phyloP scores from a whole-genome alignment of 202 grass and related monocot species.

The Panicum hallii region DNA sequence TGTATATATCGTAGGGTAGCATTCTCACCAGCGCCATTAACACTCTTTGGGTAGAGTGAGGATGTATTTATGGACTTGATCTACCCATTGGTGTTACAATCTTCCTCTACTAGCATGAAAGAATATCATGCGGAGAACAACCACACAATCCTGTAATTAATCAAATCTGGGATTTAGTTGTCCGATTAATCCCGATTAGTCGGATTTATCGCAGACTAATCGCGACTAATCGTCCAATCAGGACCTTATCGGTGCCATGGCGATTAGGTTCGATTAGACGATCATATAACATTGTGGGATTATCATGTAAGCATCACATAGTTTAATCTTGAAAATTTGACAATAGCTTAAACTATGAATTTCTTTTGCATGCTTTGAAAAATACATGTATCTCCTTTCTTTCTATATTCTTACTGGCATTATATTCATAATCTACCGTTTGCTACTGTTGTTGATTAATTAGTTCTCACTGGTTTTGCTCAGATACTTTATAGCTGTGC shows the following conservation, averaged over 20 bases:
- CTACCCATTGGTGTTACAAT: slow-evolving; percentile 17
- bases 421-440: slow-evolving; percentile 23
- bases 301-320: slow-evolving; percentile 1
- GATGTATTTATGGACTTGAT: slow-evolving; percentile 17
- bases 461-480: slow-evolving; percentile 42
- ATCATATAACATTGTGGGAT: background rate
- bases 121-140: background rate
- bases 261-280: too few relatives aligned
- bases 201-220: too few relatives aligned
- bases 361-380: slow-evolving; percentile 23
- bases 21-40: background rate
- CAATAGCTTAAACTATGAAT: slow-evolving; percentile 14
- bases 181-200: too few relatives aligned
- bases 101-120: slow-evolving; percentile 11
- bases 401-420: slow-evolving; percentile 26
- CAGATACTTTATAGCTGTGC: slow-evolving; percentile 92
- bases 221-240: too few relatives aligned
- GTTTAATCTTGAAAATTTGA: slow-evolving; percentile 3
- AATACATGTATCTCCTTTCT: background rate
- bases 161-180: background rate
- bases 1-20: background rate
- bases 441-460: slow-evolving; percentile 3
- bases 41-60: background rate
- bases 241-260: too few relatives aligned
- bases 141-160: background rate